phyloP scores from a whole-genome alignment of 495 filamentous ascomycete genomes.

The Xylaria bambusicola region DNA sequence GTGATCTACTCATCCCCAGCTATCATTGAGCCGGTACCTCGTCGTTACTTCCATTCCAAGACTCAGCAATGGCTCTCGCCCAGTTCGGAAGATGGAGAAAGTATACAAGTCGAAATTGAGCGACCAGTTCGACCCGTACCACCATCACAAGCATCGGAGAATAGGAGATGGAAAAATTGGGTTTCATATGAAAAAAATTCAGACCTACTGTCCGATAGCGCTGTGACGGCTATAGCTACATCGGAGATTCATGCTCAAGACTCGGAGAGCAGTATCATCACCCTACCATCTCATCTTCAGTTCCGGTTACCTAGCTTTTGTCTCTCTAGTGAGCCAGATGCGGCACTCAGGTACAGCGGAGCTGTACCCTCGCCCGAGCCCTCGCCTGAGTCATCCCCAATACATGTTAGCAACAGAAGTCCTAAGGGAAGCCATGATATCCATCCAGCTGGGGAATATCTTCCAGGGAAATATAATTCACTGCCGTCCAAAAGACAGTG shows the following conservation, averaged over 20 bases:
- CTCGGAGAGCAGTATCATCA: constrained; percentile 11
- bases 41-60: constrained; percentile 15
- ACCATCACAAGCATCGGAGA: constrained; percentile 25
- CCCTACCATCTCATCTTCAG: constrained; percentile 29
- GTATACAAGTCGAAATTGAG: constrained; percentile 31
- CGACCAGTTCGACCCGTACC: constrained; percentile 18
- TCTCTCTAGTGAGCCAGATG: constrained; percentile 23
- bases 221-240: background rate
- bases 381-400: no score
- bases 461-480: background rate
- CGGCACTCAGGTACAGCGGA: background rate
- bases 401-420: background rate
- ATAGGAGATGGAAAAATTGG: constrained; percentile 25
- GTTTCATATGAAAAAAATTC: background rate
- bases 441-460: background rate
- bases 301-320: constrained; percentile 23
- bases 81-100: constrained; percentile 24
- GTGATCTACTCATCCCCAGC: constrained; percentile 26
- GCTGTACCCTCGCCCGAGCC: background rate
- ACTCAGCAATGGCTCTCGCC: constrained; percentile 27
- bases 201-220: constrained; percentile 1
- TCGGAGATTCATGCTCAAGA: background rate
- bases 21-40: constrained; percentile 30
- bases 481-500: background rate
- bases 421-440: background rate